These are phyloP conservation scores for Cairneyella variabilis DNA, from an alignment of 495 filamentous ascomycete species.

Conservation along the genomic window DNA sequence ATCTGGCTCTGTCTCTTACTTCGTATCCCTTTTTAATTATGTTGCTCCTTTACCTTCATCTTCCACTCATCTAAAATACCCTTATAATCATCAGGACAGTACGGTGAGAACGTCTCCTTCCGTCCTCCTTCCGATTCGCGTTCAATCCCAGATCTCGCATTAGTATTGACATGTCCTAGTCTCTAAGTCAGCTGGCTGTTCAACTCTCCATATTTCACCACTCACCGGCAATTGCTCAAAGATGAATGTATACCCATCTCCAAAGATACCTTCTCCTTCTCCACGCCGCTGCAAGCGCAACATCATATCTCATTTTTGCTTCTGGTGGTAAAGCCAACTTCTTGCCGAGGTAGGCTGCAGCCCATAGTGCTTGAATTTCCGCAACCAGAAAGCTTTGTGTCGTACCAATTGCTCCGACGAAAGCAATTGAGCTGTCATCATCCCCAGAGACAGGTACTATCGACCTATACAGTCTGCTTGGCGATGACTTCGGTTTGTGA, in stretches of 20 bases:
- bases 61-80: too few species aligned
- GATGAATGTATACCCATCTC: slow-evolving; percentile 5
- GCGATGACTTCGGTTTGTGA: background rate
- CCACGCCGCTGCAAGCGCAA: slow-evolving; percentile 36
- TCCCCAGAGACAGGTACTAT: background rate
- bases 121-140: too few species aligned
- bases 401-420: slow-evolving; percentile 34
- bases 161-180: too few species aligned
- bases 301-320: slow-evolving; percentile 30
- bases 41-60: too few species aligned
- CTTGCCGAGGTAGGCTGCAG: slow-evolving; percentile 27
- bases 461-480: slow-evolving; percentile 1
- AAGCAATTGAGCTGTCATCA: slow-evolving; percentile 20
- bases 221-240: too few species aligned
- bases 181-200: too few species aligned
- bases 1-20: too few species aligned
- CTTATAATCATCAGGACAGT: too few species aligned
- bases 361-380: slow-evolving; percentile 33
- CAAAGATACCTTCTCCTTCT: slow-evolving; percentile 35
- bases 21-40: too few species aligned
- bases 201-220: too few species aligned
- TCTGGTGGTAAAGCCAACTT: slow-evolving; percentile 27
- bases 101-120: too few species aligned
- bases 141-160: too few species aligned
- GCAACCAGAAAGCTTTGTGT: slow-evolving; percentile 28